phyloP scores from a whole-genome alignment of 2,329 filamentous ascomycete species.

The Aphanoascus verrucosus region DNA sequence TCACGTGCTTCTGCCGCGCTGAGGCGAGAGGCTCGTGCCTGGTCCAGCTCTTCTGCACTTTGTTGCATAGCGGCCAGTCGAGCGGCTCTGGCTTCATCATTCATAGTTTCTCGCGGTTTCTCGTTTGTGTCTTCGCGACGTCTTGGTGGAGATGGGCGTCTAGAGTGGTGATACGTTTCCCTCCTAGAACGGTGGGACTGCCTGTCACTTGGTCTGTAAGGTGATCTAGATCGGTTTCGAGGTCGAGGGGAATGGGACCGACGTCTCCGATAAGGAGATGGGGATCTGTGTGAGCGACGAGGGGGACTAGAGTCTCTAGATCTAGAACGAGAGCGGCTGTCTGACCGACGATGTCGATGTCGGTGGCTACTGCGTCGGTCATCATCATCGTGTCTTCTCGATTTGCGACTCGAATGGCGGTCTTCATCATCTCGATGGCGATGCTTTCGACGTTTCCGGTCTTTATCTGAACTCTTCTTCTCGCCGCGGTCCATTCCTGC shows the following conservation, averaged over 20 bases:
- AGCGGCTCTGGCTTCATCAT: conserved; percentile 46
- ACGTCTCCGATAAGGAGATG: conserved; percentile 18
- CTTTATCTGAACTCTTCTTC: conserved; percentile 28
- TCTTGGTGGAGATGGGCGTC: conserved; percentile 15
- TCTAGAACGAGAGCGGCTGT: conserved; percentile 41
- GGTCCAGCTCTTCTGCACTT: conserved; percentile 56
- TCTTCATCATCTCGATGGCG: conserved; percentile 19
- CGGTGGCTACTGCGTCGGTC: conserved; percentile 15
- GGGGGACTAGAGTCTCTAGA: conserved; percentile 15
- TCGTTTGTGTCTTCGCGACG: conserved; percentile 6
- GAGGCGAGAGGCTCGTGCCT: conserved; percentile 55
- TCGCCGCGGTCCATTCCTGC: conserved; percentile 28
- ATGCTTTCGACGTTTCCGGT: conserved; percentile 40
- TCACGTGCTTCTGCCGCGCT: conserved; percentile 56
- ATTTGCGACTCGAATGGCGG: conserved; percentile 15
- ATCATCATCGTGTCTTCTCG: conserved; percentile 23
- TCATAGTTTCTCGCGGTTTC: conserved; percentile 12
- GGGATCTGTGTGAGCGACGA: conserved; percentile 17
- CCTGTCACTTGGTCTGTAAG: conserved; percentile 27
- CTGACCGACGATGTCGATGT: conserved; percentile 32
- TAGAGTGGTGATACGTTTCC: conserved; percentile 22
- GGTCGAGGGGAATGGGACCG: conserved; percentile 19
- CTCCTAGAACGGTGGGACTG: conserved; percentile 23
- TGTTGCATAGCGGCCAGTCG: conserved; percentile 63
- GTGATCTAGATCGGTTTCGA: conserved; percentile 29